A percentile compares a stretch with the other conserved stretches of the same genome.
Evolutionary conservation across 306 rosid species (phyloP).

Genomic region (Quercus suber): DNA sequence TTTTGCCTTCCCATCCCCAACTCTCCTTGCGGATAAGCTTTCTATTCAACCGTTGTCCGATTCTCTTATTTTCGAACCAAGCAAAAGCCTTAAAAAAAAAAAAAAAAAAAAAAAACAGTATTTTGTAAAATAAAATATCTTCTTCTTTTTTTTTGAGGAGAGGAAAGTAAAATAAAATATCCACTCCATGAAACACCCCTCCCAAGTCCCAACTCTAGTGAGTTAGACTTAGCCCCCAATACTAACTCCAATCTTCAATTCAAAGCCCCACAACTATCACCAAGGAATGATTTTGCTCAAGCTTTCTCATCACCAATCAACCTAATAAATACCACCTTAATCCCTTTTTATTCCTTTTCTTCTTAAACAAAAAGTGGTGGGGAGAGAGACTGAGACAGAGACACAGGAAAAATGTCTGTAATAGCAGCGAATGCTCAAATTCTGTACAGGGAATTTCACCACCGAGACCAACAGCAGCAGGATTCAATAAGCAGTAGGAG

Average conservation of each 20-base stretch:
- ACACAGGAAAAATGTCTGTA: conserved; percentile 48
- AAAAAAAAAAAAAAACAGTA: too few relatives aligned
- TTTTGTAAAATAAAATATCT: neutral
- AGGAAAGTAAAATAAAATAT: neutral
- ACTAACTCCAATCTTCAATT: neutral
- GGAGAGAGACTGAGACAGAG: neutral
- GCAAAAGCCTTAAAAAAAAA: neutral
- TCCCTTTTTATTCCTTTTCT: neutral
- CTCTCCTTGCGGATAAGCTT: conserved; percentile 46
- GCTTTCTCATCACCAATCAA: neutral
- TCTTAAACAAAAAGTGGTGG: neutral
- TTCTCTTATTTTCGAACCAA: neutral
- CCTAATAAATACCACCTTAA: neutral
- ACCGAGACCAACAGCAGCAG: conserved; percentile 42
- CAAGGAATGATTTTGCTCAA: neutral
- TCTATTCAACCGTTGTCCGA: neutral
- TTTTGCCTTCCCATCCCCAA: neutral
- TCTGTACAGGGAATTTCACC: conserved; percentile 38
- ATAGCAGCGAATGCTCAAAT: conserved; percentile 53
- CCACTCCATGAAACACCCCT: neutral
- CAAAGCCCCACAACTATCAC: neutral
- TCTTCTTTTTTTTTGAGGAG: too few relatives aligned
- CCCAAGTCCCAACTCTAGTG: too few relatives aligned
- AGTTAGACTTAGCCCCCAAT: too few relatives aligned
- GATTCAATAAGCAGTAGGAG: conserved; percentile 19